phyloP scores from a whole-genome alignment of 202 grass and related monocot species.

The Cymbopogon flexuosus region DNA sequence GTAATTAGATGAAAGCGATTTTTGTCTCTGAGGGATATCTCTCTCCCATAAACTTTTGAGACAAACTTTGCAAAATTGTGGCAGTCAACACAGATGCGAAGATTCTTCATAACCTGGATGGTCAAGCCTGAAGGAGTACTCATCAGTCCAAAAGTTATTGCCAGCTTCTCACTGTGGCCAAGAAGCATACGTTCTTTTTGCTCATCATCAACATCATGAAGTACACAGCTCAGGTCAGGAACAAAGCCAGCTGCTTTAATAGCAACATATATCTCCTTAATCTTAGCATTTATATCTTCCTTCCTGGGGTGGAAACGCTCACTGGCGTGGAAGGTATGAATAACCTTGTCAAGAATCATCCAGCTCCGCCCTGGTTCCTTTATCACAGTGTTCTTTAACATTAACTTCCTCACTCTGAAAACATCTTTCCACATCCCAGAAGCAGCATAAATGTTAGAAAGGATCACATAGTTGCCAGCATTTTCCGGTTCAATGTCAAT shows the following conservation, averaged over 20 bases:
- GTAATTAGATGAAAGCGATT: conserved; percentile 59
- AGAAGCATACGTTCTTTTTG: conserved; percentile 70
- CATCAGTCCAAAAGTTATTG: conserved; percentile 75
- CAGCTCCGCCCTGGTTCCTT: conserved; percentile 67
- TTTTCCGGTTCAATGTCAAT: conserved; percentile 60
- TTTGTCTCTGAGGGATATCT: conserved; percentile 67
- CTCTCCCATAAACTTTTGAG: conserved; percentile 54
- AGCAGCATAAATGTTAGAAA: conserved; percentile 84
- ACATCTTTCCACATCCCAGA: conserved; percentile 68
- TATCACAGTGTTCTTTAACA: conserved; percentile 54
- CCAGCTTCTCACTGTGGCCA: conserved; percentile 69
- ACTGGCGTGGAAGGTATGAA: conserved; percentile 53
- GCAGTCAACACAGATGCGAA: conserved; percentile 72
- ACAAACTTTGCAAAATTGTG: conserved; percentile 81
- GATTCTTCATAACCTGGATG: conserved; percentile 65
- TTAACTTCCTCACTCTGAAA: conserved; percentile 54
- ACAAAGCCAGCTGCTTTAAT: conserved; percentile 70
- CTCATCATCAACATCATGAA: conserved; percentile 85
- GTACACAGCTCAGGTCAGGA: conserved; percentile 62
- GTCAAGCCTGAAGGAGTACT: conserved; percentile 30
- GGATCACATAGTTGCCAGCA: conserved; percentile 76
- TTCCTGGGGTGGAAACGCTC: conserved; percentile 55
- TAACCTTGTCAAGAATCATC: conserved; percentile 66
- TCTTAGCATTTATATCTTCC: conserved; percentile 55
- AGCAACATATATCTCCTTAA: conserved; percentile 47